These are phyloP conservation scores for Pseudoperonospora humuli DNA, from an alignment of 352 stramenopile species.

Conservation along the genomic window DNA sequence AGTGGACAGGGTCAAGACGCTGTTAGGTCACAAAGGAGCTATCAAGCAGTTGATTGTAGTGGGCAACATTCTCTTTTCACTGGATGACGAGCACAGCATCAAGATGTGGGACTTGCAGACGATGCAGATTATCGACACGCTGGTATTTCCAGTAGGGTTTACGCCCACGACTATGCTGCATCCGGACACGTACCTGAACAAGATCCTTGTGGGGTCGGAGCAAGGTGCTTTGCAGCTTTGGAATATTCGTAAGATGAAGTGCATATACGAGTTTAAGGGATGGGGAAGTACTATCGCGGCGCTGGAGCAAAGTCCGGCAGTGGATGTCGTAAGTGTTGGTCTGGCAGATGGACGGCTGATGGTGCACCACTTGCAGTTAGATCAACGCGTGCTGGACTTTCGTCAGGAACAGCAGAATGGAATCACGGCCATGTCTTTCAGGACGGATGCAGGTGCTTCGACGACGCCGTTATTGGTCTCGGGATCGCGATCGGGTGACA, in stretches of 20 bases:
- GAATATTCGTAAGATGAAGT: conserved; percentile 88
- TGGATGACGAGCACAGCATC: conserved; percentile 48
- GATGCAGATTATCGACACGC: conserved; percentile 46
- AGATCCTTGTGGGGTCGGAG: conserved; percentile 85
- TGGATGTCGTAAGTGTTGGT: conserved; percentile 86
- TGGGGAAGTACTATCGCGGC: conserved; percentile 59
- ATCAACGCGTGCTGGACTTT: conserved; percentile 78
- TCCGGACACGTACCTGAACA: conserved; percentile 92
- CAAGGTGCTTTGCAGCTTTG: conserved; percentile 82
- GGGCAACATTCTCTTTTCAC: conserved; percentile 61
- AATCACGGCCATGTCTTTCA: conserved; percentile 85
- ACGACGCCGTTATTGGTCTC: conserved; percentile 57
- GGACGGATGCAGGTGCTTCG: conserved; percentile 62
- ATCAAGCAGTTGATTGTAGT: conserved; percentile 49
- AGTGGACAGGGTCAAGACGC: conserved; percentile 41
- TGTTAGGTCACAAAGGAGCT: conserved; percentile 46
- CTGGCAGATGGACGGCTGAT: conserved; percentile 75
- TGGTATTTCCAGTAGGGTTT: conserved; percentile 48
- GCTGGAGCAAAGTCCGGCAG: conserved; percentile 82
- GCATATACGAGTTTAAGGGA: conserved; percentile 82
- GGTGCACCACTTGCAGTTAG: conserved; percentile 83
- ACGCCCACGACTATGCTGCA: conserved; percentile 81
- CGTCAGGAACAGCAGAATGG: conserved; percentile 61
- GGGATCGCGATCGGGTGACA: conserved; percentile 62
- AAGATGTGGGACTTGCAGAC: conserved; percentile 61